A percentile compares a stretch with the other conserved stretches of the same genome.
phyloP scores from a whole-genome alignment of 2,329 filamentous ascomycete genomes.

The Eurotiales sp. region DNA sequence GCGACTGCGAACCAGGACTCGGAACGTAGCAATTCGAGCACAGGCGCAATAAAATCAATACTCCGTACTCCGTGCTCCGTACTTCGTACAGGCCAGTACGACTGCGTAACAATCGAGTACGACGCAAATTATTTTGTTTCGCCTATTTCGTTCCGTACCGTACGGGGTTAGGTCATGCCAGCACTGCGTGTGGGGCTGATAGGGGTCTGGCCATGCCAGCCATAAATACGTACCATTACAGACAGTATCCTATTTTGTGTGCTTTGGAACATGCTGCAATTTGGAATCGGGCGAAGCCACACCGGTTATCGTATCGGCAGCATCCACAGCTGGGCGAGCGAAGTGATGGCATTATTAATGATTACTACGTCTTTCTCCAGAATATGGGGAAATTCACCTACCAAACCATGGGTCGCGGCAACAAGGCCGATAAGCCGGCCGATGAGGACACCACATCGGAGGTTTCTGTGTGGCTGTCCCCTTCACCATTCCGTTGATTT shows the following conservation, averaged over 20 bases:
- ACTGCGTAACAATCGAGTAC: background rate
- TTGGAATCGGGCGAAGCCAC: too few relatives aligned
- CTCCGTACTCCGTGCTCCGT: background rate
- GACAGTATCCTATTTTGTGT: too few relatives aligned
- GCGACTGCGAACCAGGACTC: too few relatives aligned
- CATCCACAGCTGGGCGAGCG: too few relatives aligned
- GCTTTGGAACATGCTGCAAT: background rate
- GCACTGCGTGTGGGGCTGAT: slow-evolving; percentile 7
- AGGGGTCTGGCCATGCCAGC: slow-evolving; percentile 12
- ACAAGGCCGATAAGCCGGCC: background rate
- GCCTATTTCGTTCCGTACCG: background rate
- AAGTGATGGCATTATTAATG: background rate
- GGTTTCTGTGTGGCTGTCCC: too few relatives aligned
- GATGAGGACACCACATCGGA: too few relatives aligned
- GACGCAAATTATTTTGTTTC: slow-evolving; percentile 8
- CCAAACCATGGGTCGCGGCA: background rate
- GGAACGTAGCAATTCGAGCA: too few relatives aligned
- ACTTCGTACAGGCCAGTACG: background rate
- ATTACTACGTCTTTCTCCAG: background rate
- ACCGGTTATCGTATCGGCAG: too few relatives aligned
- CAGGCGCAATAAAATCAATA: background rate
- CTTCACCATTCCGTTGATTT: too few relatives aligned
- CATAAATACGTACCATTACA: background rate
- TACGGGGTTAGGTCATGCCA: too few relatives aligned
- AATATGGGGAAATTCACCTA: background rate